phyloP scores from a whole-genome alignment of 148 eudicot species.

The Vaccinium myrtillus region DNA sequence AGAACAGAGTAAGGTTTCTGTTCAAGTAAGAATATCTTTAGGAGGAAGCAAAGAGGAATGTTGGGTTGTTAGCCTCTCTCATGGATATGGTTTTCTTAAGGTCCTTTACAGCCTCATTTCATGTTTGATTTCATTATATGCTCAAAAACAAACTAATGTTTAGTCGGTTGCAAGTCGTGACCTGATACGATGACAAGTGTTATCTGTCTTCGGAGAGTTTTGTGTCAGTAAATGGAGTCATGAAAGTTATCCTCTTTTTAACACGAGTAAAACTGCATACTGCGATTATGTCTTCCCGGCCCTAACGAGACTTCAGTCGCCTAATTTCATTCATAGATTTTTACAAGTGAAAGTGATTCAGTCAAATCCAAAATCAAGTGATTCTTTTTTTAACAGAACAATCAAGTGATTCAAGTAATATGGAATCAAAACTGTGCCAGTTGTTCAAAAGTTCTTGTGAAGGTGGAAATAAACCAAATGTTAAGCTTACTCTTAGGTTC shows the following conservation, averaged over 20 bases:
- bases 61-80: slow-evolving; percentile 1
- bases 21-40: slow-evolving; percentile 64
- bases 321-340: not conserved
- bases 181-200: not conserved
- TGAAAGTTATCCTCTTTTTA: not conserved
- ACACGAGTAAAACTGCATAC: not conserved
- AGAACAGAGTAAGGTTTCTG: slow-evolving; percentile 24
- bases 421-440: not conserved
- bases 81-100: not conserved
- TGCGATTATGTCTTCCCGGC: not conserved
- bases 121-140: not conserved
- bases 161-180: not conserved
- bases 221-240: not conserved
- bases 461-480: slow-evolving; percentile 23
- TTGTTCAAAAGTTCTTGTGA: not conserved
- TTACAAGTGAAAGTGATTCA: not conserved
- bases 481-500: slow-evolving; percentile 13
- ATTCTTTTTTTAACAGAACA: too few relatives aligned
- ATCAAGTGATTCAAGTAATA: not conserved
- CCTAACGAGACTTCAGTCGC: not conserved
- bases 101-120: not conserved
- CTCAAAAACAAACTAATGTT: not conserved
- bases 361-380: not conserved
- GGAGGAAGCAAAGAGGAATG: slow-evolving; percentile 52
- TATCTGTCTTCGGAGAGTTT: not conserved